Evolutionary conservation across 2,329 filamentous ascomycete genomes (phyloP).

Genomic region (Penicillium sp.): DNA sequence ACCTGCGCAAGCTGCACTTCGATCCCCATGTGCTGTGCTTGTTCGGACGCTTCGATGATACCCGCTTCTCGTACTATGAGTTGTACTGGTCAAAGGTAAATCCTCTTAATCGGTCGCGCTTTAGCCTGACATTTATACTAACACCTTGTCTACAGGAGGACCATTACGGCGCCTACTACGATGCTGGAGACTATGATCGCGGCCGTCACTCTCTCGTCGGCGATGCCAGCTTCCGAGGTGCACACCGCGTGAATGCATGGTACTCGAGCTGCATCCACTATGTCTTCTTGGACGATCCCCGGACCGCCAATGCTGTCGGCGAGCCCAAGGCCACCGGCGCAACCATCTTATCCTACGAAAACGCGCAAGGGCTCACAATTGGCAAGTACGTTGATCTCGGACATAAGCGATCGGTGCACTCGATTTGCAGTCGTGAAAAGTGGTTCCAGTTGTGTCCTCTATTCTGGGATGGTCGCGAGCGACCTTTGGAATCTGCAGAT

Average conservation of each 20-base stretch:
- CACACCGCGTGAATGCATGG: slow-evolving; percentile 59
- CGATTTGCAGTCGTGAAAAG: slow-evolving; percentile 24
- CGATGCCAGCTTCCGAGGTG: slow-evolving; percentile 55
- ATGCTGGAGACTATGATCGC: slow-evolving; percentile 57
- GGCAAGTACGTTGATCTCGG: slow-evolving; percentile 72
- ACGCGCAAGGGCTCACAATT: slow-evolving; percentile 69
- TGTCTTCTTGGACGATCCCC: slow-evolving; percentile 59
- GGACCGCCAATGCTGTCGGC: slow-evolving; percentile 54
- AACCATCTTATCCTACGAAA: slow-evolving; percentile 71
- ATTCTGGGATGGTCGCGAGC: slow-evolving; percentile 50
- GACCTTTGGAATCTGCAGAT: slow-evolving; percentile 47
- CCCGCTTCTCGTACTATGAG: slow-evolving; percentile 74
- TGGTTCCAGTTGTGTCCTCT: slow-evolving; percentile 47
- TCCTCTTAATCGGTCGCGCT: background rate
- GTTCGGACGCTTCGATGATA: slow-evolving; percentile 69
- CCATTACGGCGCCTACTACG: slow-evolving; percentile 59
- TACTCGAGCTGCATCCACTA: slow-evolving; percentile 60
- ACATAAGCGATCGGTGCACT: slow-evolving; percentile 61
- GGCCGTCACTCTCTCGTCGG: slow-evolving; percentile 62
- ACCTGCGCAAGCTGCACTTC: slow-evolving; percentile 65
- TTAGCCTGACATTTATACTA: background rate
- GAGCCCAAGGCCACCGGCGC: slow-evolving; percentile 72
- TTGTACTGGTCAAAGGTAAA: slow-evolving; percentile 72
- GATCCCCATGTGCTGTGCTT: slow-evolving; percentile 72
- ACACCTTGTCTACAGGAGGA: slow-evolving; percentile 51